Evolutionary conservation across 306 rosid species (phyloP), one percentile per base, ranked within the genome.

Genomic region (Vigna radiata): DNA sequence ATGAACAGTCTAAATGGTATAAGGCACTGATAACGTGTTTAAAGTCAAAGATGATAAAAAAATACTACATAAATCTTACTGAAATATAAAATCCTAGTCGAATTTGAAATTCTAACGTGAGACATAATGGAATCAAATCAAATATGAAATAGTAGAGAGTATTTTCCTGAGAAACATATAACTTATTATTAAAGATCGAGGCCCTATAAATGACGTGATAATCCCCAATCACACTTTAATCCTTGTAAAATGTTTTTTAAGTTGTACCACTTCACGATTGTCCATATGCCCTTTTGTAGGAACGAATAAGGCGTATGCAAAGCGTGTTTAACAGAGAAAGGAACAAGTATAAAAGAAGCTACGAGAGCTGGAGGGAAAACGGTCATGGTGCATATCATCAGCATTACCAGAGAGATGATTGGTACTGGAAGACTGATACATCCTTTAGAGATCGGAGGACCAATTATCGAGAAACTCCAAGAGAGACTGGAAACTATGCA

Each of bases 221-320:
- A 4, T 78, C 21, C 36, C 9, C 49, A n/a, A 31, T 61, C 9
- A 41, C 46, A 41, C 13, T 41, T 41, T 41, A 41, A 41, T 41
- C 3, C 46, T 41, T 41, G 9, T 8, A 41, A 41, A 41, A 49
- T 50, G 37, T 65, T 25, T 36, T 48, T 23, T 16, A 61, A 23
- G 61, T 65, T 47, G 23, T 55, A 18, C 17, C 52, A 65, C 69
- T 67, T 12, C 33, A 21, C 37, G 25, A 46, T 56, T 74, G 23
- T 82, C 19, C 65, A 25, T 78, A 55, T 83, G 37, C 25, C 73
- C 33, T 70, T 49, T 36, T 85, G 75, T 67, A 96, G 99, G 99
- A 96, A 70, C 91, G 99, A 25, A 90, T 96, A 83, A 89, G 99
- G 85, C 99, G 97, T 6, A 96, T 96, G 98, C 99, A 96, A 84